Evolutionary conservation across 148 eudicot genomes (phyloP), one percentile per base, ranked within the genome.

Genomic region (Cornus suecica): DNA sequence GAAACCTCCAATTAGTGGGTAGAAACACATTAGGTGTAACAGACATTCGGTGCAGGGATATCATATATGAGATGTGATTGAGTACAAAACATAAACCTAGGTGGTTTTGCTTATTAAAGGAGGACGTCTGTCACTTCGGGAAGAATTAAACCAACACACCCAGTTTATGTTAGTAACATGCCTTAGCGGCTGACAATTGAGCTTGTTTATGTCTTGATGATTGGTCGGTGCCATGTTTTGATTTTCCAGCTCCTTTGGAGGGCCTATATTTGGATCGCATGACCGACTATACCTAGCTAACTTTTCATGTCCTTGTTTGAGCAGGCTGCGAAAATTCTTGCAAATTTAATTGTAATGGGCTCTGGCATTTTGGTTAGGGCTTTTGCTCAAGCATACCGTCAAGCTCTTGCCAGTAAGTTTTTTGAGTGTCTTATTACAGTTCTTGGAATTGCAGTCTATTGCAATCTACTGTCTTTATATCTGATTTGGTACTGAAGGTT

Each of bases 371-470:
- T 91, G 73, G 63, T 81, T 65, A 85, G 97, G 84, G 93, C 90
- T 70, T 30, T 89, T 74, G 88, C 80, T 78, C 93, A 89, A 84
- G 97, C 93, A 72, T 91, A 91, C 56, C 88, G 90, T 45, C 91
- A 88, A 85, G 97, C 93, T 64, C 84, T 91, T 77, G 77, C 87
- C 9, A 91, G 97, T 91, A 79, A 82, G 82, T 74, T 80, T 74
- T 37, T 61, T 66, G 41, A 66, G 30, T 66, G 18, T 58, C 20
- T 58, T 22, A 11, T 63, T 20, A 16, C 20, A 28, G 30, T 62
- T 20, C 5, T 76, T 20, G 23, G 27, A 24, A 60, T 66, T 34
- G 30, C 27, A 29, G 16, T 27, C 16, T 61, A 13, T 29, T 1
- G 58, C 16, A 52, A 52, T 52, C 16, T 20, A 4, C 22, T 37